phyloP scores from a whole-genome alignment of 352 stramenopile genomes.

The Phytopythium cucurbitacearum region DNA sequence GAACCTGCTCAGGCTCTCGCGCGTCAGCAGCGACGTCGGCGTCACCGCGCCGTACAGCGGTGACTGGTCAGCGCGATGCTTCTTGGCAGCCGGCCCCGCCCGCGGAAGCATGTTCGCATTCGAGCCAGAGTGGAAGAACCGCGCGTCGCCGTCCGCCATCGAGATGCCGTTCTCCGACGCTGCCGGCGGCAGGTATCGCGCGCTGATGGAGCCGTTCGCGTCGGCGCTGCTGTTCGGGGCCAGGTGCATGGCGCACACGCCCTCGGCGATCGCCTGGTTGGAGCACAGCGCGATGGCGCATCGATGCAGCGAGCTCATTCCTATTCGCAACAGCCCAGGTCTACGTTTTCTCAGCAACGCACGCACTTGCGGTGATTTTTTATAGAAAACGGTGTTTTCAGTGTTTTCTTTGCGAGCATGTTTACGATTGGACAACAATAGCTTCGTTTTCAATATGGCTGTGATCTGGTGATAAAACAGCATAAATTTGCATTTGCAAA shows the following conservation, averaged over 20 bases:
- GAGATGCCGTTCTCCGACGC: not conserved
- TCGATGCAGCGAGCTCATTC: conserved; percentile 63
- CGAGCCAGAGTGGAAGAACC: conserved; percentile 41
- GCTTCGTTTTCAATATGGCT: too few species aligned
- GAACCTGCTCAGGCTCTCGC: conserved; percentile 64
- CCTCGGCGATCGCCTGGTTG: conserved; percentile 67
- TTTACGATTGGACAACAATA: too few species aligned
- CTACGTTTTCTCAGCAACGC: too few species aligned
- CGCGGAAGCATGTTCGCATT: conserved; percentile 62
- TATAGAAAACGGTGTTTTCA: too few species aligned
- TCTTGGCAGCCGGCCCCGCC: conserved; percentile 38
- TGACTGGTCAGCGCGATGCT: conserved; percentile 25
- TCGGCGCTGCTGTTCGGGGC: conserved; percentile 23
- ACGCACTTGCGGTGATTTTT: too few species aligned
- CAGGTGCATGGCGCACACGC: conserved; percentile 74
- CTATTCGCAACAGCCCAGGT: not conserved
- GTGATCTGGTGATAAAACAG: too few species aligned
- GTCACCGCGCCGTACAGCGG: conserved; percentile 20
- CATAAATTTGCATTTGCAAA: too few species aligned
- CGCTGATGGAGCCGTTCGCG: conserved; percentile 7
- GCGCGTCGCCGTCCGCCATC: conserved; percentile 26
- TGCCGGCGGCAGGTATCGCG: conserved; percentile 10
- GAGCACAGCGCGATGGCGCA: conserved; percentile 78
- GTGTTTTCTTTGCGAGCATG: too few species aligned
- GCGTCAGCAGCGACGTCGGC: conserved; percentile 28